Evolutionary conservation across 2,329 filamentous ascomycete species (phyloP).

Genomic region (Trichothecium roseum): DNA sequence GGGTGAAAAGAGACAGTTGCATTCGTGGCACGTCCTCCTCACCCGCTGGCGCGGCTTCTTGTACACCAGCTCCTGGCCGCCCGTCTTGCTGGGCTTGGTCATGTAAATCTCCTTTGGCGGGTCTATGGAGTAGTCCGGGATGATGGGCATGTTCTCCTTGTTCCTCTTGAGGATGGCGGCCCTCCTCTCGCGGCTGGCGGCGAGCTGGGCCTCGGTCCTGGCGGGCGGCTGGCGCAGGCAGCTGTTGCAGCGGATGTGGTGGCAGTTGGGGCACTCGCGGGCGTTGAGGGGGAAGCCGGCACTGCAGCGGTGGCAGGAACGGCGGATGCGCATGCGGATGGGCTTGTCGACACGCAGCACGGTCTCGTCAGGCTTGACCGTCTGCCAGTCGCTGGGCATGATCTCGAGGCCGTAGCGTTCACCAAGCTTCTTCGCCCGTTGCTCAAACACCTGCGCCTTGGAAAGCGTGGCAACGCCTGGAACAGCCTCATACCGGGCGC

Average conservation of each 20-base stretch:
- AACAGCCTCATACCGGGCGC: constrained; percentile 16
- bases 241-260: constrained; percentile 70
- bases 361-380: constrained; percentile 32
- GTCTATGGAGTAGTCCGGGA: constrained; percentile 36
- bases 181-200: constrained; percentile 40
- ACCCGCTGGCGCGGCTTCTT: constrained; percentile 64
- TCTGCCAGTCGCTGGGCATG: constrained; percentile 41
- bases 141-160: constrained; percentile 44
- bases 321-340: constrained; percentile 67
- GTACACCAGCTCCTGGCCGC: constrained; percentile 61
- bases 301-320: constrained; percentile 72
- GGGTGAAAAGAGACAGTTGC: constrained; percentile 49
- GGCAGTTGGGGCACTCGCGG: constrained; percentile 66
- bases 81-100: constrained; percentile 53
- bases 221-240: constrained; percentile 67
- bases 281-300: constrained; percentile 56
- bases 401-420: constrained; percentile 46
- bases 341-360: constrained; percentile 61
- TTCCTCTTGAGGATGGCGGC: constrained; percentile 41
- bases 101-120: constrained; percentile 40
- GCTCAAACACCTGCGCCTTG: constrained; percentile 40
- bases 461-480: constrained; percentile 30
- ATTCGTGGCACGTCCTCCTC: constrained; percentile 67
- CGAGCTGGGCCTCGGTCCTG: constrained; percentile 44
- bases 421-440: constrained; percentile 44